Base-by-base conservation (phyloP, 352 stramenopile species). In the Pythium phragmitis region DNA sequence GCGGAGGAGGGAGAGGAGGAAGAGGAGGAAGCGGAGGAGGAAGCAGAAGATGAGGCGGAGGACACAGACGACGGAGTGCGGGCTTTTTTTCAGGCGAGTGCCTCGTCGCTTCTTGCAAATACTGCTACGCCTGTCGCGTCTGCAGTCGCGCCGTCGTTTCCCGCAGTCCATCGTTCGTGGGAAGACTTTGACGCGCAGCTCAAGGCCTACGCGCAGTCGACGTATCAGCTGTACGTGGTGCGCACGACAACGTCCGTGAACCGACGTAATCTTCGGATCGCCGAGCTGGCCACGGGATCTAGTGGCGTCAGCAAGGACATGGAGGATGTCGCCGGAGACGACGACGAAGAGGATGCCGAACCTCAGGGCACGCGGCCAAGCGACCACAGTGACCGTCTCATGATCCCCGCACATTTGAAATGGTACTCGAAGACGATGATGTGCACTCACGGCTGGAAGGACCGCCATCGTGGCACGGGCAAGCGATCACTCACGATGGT, bases 361-460 rank as follows among this genome's bases (percentile, higher is more conserved):
- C 2, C 14, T 5, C 30, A 17, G 19, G 30, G 6, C 30, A 56
- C 13, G 28, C 54, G 37, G 9, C 1, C 16, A 9, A 51, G 17
- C 19, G 45, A 39, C 11, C 57, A 61, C 11, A 30, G 8, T 5
- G 49, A 33, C 4, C 59, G 49, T 39, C 59, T 53, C 4, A 60
- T 90, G 60, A 89, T 92, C 43, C 83, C 83, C 0, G 73, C 85
- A 57, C 73, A 67, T 34, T 86, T 74, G 60, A 75, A 78, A 49
- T 92, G 83, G 83, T 92, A 92, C 56, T 92, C 83, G 47, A 92
- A 92, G 72, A 89, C 83, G 34, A 73, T 92, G 37, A 87, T 88
- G 69, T 92, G 83, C 52, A 92, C 83, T 7, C 83, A 92, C 63
- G 83, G 83, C 7, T 92, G 83, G 83, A 91, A 91, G 62, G 71